Evolutionary conservation across 495 filamentous ascomycete genomes (phyloP), one percentile per base, ranked within the genome.

Genomic region (Cladorrhinum samala): DNA sequence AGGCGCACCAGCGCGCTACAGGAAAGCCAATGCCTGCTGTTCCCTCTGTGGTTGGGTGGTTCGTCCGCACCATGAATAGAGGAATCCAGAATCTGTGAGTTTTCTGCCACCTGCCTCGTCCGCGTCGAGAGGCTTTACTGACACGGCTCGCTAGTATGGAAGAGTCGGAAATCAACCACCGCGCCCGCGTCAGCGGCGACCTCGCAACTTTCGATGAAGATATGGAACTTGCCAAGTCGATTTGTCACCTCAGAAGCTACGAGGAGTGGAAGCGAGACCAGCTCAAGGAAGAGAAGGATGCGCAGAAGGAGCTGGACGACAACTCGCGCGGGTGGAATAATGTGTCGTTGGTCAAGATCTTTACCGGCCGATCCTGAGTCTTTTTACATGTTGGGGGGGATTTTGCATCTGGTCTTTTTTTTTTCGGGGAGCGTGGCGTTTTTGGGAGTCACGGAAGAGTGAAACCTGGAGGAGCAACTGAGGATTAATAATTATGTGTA

Each of bases 231-330:
- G 60, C 64, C 9, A 52, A 60, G 20, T 50, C 55, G n/a, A 56
- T 63, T 2, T 64, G 53, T 40, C 46, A 59, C 30, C 48, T 69
- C 53, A 58, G 57, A 50, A 61, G 30, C 0, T 67, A 52, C 41
- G 56, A 59, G 18, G 58, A 63, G 38, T 66, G 65, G 65, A 54
- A 47, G 24, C 21, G 45, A 25, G 23, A 2, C 7, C 5, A 21
- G 42, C 16, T 24, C 18, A 33, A 25, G 5, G 45, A 46, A 11
- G 24, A 47, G 45, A 17, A 6, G 21, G 16, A 23, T 13, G 45
- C 27, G 13, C 2, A 25, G 2, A 44, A 42, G 18, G 14, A 40
- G 40, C 45, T 21, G 9, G 36, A 41, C 17, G 42, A 23, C 13
- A 19, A 40, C 17, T 11, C 33, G 4, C 33, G 20, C 11, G 43